phyloP scores from a whole-genome alignment of 2,329 filamentous ascomycete species.

The Stromatinia cepivora region DNA sequence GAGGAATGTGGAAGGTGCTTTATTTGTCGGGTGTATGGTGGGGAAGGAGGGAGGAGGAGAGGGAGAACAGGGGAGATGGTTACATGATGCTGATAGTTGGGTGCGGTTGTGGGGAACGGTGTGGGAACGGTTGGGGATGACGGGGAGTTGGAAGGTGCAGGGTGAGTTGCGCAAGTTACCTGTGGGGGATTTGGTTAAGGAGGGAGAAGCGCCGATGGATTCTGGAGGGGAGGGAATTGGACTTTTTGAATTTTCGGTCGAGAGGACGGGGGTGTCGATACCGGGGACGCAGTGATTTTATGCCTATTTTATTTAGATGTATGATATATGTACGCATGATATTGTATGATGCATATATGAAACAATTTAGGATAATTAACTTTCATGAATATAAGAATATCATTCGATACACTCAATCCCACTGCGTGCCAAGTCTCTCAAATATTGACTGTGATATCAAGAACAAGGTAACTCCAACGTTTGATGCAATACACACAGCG shows the following conservation, averaged over 20 bases:
- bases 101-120: conserved; percentile 18
- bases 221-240: neutral
- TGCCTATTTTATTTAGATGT: neutral
- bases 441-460: too few species aligned
- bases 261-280: neutral
- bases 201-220: neutral
- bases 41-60: conserved; percentile 15
- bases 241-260: conserved; percentile 12
- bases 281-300: neutral
- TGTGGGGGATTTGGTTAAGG: neutral
- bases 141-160: conserved; percentile 21
- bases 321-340: neutral
- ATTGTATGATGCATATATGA: too few species aligned
- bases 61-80: conserved; percentile 17
- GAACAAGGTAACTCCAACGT: too few species aligned
- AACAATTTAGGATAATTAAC: too few species aligned
- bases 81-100: conserved; percentile 23
- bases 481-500: too few species aligned
- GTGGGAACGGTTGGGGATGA: conserved; percentile 16
- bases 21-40: conserved; percentile 21
- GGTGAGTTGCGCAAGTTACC: neutral
- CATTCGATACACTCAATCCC: too few species aligned
- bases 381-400: too few species aligned
- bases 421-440: too few species aligned
- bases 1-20: neutral